Evolutionary conservation across 1,284 basidiomycete species (phyloP).

Genomic region (Malassezia vespertilionis): DNA sequence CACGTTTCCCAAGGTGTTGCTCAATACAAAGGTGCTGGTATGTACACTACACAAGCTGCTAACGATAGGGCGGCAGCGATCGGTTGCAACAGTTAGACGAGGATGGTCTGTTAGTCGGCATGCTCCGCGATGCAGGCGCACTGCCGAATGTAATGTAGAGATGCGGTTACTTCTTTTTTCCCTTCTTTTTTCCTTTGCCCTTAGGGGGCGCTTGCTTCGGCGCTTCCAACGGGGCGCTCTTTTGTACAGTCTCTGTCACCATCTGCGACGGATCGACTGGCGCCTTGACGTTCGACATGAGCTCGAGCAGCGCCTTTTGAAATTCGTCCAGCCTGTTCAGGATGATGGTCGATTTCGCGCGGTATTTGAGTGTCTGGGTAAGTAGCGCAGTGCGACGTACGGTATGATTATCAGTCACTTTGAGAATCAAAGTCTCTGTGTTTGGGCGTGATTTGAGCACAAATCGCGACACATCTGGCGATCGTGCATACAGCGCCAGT

Average conservation of each 20-base stretch:
- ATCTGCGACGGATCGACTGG: not conserved
- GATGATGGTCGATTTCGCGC: slow-evolving; percentile 79
- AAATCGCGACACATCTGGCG: slow-evolving; percentile 10
- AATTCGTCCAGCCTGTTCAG: slow-evolving; percentile 86
- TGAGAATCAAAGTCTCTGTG: slow-evolving; percentile 8
- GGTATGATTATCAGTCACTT: slow-evolving; percentile 7
- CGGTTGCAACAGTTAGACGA: slow-evolving; percentile 6
- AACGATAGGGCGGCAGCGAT: slow-evolving; percentile 14
- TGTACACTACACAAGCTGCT: not conserved
- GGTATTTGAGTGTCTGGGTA: slow-evolving; percentile 61
- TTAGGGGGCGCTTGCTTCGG: not conserved
- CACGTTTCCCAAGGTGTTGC: slow-evolving; percentile 15
- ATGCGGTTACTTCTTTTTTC: slow-evolving; percentile 16
- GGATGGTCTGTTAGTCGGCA: slow-evolving; percentile 7
- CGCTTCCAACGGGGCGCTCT: not conserved
- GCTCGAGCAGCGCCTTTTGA: slow-evolving; percentile 66
- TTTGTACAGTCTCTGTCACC: no score
- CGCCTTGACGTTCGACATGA: slow-evolving; percentile 52
- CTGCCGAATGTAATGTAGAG: not conserved
- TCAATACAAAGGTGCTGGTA: slow-evolving; percentile 6
- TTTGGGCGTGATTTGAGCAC: slow-evolving; percentile 13
- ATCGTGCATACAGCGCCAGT: slow-evolving; percentile 3
- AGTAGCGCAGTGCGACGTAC: slow-evolving; percentile 1
- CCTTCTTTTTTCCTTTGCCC: slow-evolving; percentile 17
- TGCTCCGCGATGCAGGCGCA: slow-evolving; percentile 8